phyloP scores from a whole-genome alignment of 1,284 basidiomycete genomes.

The Trametes sp. region DNA sequence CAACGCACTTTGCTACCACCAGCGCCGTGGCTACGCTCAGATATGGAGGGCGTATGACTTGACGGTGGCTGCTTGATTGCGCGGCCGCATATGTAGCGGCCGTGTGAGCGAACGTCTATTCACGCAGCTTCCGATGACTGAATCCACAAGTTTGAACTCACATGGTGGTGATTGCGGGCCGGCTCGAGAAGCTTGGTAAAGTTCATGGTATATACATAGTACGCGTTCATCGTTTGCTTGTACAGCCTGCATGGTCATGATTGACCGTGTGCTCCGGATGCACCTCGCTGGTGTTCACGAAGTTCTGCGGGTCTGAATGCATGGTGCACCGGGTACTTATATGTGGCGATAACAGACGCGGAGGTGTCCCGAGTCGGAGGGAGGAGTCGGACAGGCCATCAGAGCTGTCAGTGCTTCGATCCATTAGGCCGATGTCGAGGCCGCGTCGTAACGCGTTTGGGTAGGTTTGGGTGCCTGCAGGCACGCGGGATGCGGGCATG shows the following conservation, averaged over 20 bases:
- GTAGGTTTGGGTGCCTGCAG: background rate
- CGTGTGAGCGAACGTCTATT: background rate
- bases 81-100: background rate
- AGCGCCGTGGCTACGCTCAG: constrained; percentile 8
- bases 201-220: background rate
- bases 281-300: too few species aligned
- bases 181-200: background rate
- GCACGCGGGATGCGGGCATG: background rate
- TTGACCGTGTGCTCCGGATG: background rate
- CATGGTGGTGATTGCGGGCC: constrained; percentile 1
- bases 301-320: background rate
- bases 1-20: constrained; percentile 6
- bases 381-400: background rate
- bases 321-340: background rate
- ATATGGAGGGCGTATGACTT: background rate
- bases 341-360: background rate
- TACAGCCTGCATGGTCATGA: background rate
- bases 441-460: background rate
- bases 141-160: background rate
- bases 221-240: background rate
- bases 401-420: background rate
- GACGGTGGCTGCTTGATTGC: background rate
- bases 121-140: too few species aligned
- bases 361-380: background rate
- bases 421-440: background rate